Evolutionary conservation across 139 green algal genomes (phyloP).

Genomic region (Trebouxia sp.): DNA sequence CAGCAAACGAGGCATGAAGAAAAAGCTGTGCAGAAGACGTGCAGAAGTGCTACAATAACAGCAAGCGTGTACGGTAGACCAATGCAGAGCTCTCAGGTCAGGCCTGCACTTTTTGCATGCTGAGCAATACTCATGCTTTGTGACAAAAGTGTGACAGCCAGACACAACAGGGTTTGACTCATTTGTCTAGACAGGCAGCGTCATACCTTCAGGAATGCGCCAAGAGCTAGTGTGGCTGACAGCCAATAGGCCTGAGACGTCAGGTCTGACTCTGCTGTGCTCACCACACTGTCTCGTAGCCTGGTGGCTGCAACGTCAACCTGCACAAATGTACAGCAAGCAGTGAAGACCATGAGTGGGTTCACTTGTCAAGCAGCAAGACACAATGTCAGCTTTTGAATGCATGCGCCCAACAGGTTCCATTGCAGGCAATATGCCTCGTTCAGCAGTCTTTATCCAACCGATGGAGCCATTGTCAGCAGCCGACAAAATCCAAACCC

Average conservation of each 20-base stretch:
- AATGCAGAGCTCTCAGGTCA: no score
- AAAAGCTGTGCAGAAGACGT: no score
- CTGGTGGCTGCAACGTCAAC: conserved; percentile 23
- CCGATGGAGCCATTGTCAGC: not conserved
- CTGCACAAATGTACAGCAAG: conserved; percentile 22
- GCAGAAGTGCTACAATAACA: no score
- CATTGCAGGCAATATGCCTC: no score
- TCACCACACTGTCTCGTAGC: conserved; percentile 44
- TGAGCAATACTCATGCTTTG: no score
- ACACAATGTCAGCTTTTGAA: not conserved
- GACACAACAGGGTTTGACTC: no score
- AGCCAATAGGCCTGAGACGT: conserved; percentile 56
- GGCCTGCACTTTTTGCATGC: no score
- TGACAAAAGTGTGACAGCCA: no score
- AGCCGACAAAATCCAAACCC: not conserved
- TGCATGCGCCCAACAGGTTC: no score
- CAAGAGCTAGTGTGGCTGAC: conserved; percentile 44
- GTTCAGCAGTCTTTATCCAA: not conserved
- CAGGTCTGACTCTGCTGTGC: conserved; percentile 38
- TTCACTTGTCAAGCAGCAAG: not conserved
- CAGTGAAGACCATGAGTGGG: not conserved
- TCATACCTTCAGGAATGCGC: conserved; percentile 52
- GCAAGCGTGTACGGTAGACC: no score
- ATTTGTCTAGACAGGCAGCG: no score
- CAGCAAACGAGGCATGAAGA: no score